Evolutionary conservation across 306 rosid species (phyloP), one percentile per base, ranked within the genome.

Genomic region (Mimosa pudica): DNA sequence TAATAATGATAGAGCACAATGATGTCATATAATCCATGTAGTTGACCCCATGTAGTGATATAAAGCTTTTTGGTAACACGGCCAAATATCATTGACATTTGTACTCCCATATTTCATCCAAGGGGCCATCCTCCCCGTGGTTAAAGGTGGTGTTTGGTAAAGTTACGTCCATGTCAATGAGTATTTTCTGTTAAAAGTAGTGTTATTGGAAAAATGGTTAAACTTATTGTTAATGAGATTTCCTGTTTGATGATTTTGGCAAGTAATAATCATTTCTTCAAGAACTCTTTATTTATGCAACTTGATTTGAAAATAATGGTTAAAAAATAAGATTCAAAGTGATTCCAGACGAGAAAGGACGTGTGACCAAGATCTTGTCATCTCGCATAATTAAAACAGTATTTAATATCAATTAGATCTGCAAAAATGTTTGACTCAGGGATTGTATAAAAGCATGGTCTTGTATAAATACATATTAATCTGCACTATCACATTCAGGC

Each of bases 351-450:
- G 17, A 38, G 41, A 36, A 52, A 24, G 62, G 71, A 61, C 77
- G 69, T 69, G 36, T 35, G 42, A 38, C 5, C 42, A 38, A 38
- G 42, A 38, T 38, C 42, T 38, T 38, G 42, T 38, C 4, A 5
- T 38, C 30, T 24, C 30, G 30, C 30, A 24, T 24, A 24, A 38
- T 38, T 38, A 38, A 24, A 55, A 48, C 57, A 46, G 46, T 71
- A 55, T 20, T 79, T 78, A 20, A 61, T 49, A 57, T 17, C 80
- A 73, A 38, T 47, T 70, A 45, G 68, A 66, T 4, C 72, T 67
- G 17, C 60, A 35, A 55, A 77, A 81, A 20, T 77, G 58, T 32
- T 17, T 68, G 69, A 63, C 42, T 33, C 24, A 42, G 30, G 70
- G 58, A 65, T 24, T 24, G 52, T 24, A 12, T 47, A 24, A 30